A percentile compares a stretch with the other conserved stretches of the same genome.
phyloP scores from a whole-genome alignment of 805 yeast genomes.

The Lachancea nothofagi region DNA sequence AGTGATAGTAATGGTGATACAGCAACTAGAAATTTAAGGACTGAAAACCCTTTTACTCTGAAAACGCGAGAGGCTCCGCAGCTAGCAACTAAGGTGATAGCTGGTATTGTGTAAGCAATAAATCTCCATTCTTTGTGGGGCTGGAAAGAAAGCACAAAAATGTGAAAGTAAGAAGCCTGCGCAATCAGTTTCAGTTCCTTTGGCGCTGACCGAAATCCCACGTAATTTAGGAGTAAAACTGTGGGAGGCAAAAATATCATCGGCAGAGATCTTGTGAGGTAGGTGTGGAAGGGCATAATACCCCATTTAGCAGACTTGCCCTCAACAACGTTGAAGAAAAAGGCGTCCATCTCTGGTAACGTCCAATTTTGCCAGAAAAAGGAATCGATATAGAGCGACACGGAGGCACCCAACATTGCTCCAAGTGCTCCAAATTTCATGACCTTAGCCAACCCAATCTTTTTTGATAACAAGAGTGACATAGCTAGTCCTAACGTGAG shows the following conservation, averaged over 20 bases:
- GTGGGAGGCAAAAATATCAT: constrained; percentile 44
- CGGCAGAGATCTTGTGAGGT: constrained; percentile 45
- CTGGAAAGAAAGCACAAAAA: constrained; percentile 66
- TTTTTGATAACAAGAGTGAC: constrained; percentile 42
- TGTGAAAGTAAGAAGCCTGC: constrained; percentile 47
- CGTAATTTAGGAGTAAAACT: constrained; percentile 36
- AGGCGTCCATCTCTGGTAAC: constrained; percentile 73
- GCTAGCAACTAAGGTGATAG: constrained; percentile 59
- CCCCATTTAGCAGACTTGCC: constrained; percentile 85
- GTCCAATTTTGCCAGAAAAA: constrained; percentile 61
- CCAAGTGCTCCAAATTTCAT: constrained; percentile 44
- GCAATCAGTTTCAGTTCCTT: constrained; percentile 42
- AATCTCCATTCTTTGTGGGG: constrained; percentile 96
- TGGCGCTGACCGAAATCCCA: constrained; percentile 37
- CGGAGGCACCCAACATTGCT: constrained; percentile 42
- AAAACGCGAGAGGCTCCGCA: constrained; percentile 45
- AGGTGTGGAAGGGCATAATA: constrained; percentile 63
- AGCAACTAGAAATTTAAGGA: constrained; percentile 30
- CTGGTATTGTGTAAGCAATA: constrained; percentile 68
- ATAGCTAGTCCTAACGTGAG: constrained; percentile 47
- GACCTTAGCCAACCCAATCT: constrained; percentile 38
- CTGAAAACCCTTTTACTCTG: constrained; percentile 18
- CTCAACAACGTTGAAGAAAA: constrained; percentile 66
- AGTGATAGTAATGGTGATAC: constrained; percentile 35
- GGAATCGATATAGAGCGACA: constrained; percentile 56